Conservation (phyloP, 1,139 yeast species). For the Candida sanyaensis region DNA sequence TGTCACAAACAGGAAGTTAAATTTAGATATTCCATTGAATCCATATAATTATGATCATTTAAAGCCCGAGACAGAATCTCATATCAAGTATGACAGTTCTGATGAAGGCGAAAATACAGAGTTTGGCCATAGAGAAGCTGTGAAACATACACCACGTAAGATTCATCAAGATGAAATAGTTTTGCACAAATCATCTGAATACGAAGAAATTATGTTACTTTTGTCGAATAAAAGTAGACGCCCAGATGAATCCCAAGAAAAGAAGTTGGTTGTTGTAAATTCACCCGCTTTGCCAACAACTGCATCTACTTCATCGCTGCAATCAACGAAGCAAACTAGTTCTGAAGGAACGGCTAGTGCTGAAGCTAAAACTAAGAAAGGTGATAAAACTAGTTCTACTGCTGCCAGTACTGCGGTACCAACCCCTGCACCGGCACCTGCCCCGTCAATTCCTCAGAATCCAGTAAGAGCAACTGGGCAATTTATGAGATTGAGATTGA, state of each 20-base stretch:
- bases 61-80: conserved; percentile 48
- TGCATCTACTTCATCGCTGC: conserved; percentile 19
- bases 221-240: conserved; percentile 43
- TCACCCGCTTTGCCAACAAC: conserved; percentile 22
- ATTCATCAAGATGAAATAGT: conserved; percentile 48
- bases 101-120: conserved; percentile 32
- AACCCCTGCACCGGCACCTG: conserved; percentile 17
- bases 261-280: conserved; percentile 44
- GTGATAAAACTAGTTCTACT: conserved; percentile 23
- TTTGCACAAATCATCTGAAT: conserved; percentile 77
- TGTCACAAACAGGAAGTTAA: conserved; percentile 73
- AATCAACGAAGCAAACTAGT: conserved; percentile 18
- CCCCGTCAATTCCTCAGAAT: conserved; percentile 17
- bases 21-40: conserved; percentile 70
- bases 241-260: conserved; percentile 39
- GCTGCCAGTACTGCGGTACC: conserved; percentile 17
- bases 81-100: conserved; percentile 41
- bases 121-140: conserved; percentile 49
- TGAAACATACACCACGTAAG: conserved; percentile 44
- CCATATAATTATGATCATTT: conserved; percentile 56
- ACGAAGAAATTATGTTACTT: conserved; percentile 82
- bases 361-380: conserved; percentile 26
- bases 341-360: conserved; percentile 23
- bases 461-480: conserved; percentile 39
- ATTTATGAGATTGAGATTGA: conserved; percentile 49